A percentile compares a stretch with the other conserved stretches of the same genome.
Conservation (phyloP, 805 yeast genomes). For the Helenozyma rhizophorensis region DNA sequence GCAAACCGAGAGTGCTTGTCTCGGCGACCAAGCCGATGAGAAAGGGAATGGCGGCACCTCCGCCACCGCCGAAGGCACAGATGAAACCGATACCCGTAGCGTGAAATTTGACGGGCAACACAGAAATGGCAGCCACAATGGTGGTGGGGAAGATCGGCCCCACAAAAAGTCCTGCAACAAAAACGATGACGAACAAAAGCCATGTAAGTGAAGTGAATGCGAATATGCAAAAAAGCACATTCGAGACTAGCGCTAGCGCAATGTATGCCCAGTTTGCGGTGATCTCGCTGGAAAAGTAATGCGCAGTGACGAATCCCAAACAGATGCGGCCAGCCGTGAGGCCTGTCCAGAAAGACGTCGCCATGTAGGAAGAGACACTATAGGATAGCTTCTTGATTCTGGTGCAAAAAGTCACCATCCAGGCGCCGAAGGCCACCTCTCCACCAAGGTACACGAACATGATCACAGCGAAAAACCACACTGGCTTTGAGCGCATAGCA, state of each 20-base stretch:
- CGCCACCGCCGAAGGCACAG: constrained; percentile 78
- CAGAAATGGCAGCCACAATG: constrained; percentile 56
- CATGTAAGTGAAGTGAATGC: constrained; percentile 23
- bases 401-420: constrained; percentile 46
- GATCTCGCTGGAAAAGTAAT: constrained; percentile 43
- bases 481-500: constrained; percentile 30
- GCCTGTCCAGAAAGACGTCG: constrained; percentile 50
- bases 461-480: constrained; percentile 37
- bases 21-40: constrained; percentile 49
- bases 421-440: constrained; percentile 50
- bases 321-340: constrained; percentile 45
- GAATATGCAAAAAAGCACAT: constrained; percentile 24
- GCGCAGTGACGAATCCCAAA: constrained; percentile 52
- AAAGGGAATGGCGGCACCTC: constrained; percentile 74
- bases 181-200: constrained; percentile 32
- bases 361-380: constrained; percentile 40
- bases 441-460: constrained; percentile 50
- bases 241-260: constrained; percentile 25
- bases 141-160: constrained; percentile 67
- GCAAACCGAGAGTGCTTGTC: constrained; percentile 28
- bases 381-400: constrained; percentile 37
- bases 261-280: constrained; percentile 41
- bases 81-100: constrained; percentile 69
- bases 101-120: constrained; percentile 57
- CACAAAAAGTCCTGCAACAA: constrained; percentile 43